phyloP scores from a whole-genome alignment of 2,329 filamentous ascomycete genomes.

The Balansia obtecta region DNA sequence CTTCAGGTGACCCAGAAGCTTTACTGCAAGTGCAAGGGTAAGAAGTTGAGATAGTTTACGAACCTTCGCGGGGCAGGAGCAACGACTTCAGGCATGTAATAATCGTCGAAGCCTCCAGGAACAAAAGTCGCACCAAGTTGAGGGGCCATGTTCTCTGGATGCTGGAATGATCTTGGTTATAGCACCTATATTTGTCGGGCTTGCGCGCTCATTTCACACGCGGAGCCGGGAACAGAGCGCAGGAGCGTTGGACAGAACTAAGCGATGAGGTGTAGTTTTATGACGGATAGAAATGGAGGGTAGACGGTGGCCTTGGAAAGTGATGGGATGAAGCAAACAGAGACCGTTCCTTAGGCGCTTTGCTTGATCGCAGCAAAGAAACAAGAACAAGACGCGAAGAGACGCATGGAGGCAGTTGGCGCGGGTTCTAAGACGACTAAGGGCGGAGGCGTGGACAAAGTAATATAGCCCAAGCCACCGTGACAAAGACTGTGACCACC shows the following conservation, averaged over 20 bases:
- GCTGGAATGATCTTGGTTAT: constrained; percentile 11
- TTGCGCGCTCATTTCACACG: background rate
- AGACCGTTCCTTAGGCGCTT: background rate
- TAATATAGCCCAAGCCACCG: background rate
- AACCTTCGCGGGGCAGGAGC: constrained; percentile 46
- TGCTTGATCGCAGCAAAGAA: background rate
- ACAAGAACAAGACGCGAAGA: background rate
- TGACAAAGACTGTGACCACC: background rate
- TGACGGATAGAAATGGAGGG: background rate
- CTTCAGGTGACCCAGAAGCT: background rate
- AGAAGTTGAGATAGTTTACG: constrained; percentile 15
- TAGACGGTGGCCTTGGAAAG: background rate
- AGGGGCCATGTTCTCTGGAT: constrained; percentile 12
- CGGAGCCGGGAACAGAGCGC: background rate
- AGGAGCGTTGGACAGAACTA: background rate
- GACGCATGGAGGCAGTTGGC: background rate
- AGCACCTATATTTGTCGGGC: background rate
- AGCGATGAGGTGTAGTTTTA: background rate
- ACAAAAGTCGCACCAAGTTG: constrained; percentile 44
- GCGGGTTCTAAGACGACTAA: background rate
- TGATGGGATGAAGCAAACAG: background rate
- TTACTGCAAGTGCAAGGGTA: too few species aligned
- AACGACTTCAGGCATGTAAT: constrained; percentile 48
- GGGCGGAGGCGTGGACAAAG: background rate
- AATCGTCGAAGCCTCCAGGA: constrained; percentile 45